Percentiles rank a stretch among this genome's conserved stretches.
Evolutionary conservation across 345 rosid genomes (phyloP).

Genomic region (Hibiscus trionum): DNA sequence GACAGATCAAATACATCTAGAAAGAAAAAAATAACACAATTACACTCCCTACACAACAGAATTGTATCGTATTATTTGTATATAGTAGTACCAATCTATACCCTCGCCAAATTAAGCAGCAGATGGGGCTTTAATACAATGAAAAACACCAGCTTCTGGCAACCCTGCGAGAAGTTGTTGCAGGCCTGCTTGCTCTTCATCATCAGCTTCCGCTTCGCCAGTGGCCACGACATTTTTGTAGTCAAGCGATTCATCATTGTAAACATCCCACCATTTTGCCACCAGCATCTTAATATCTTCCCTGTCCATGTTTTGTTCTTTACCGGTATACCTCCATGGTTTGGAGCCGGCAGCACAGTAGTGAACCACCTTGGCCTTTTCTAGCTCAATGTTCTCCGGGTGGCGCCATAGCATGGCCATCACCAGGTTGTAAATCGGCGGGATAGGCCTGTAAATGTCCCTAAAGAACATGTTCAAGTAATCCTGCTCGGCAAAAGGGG

Average conservation of each 20-base stretch:
- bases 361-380: conserved; percentile 55
- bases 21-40: not conserved
- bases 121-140: not conserved
- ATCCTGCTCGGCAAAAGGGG: conserved; percentile 72
- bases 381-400: conserved; percentile 54
- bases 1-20: not conserved
- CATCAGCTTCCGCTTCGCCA: conserved; percentile 13
- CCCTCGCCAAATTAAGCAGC: not conserved
- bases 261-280: conserved; percentile 51
- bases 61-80: not conserved
- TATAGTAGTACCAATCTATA: not conserved
- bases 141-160: not conserved
- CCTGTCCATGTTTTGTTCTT: conserved; percentile 51
- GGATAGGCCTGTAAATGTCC: conserved; percentile 57
- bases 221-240: conserved; percentile 16
- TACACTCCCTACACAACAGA: not conserved
- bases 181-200: not conserved
- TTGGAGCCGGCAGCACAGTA: conserved; percentile 68
- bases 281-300: conserved; percentile 47
- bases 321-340: conserved; percentile 61
- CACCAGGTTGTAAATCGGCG: conserved; percentile 51
- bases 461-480: conserved; percentile 60
- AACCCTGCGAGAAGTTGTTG: not conserved
- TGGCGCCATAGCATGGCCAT: conserved; percentile 84
- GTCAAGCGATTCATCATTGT: conserved; percentile 45